Base-by-base conservation (phyloP, 2,329 filamentous ascomycete genomes). In the Verticillium isaacii region DNA sequence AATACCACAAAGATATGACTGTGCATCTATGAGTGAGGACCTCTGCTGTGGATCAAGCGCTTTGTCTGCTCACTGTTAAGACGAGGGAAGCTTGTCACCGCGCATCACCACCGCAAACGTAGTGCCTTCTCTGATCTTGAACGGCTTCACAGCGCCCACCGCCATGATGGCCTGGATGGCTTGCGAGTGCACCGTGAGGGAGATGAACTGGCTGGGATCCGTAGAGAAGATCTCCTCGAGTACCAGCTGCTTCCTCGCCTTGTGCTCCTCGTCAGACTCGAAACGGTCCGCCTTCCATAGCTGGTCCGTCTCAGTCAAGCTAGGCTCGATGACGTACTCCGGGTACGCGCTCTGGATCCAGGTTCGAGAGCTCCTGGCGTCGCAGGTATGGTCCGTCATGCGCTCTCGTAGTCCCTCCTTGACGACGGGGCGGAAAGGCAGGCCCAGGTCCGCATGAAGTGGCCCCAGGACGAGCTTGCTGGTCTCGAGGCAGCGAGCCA, bases 331-430 rank as follows among this genome's bases (percentile, higher is more conserved):
- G 2, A 63, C 65, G 67, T 80, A 87, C 23, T 67, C 69, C 0
- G 84, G 84, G 64, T 82, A 87, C 36, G 76, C 73, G 15, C 74
- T 64, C 1, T 72, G 71, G 63, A 89, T 85, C 68, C 75, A 80
- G 0, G 77, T 74, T 54, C 75, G 77, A 8, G 74, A 70, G 58
- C 79, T 80, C 17, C 86, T 77, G 17, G 82, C 78, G 69, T 89
- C 85, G 69, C 86, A 89, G 0, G 85, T 88, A 69, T 89, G 86
- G 60, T 82, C 76, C 9, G 83, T 85, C 62, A 86, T 78, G 2
- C 82, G 80, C 70, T 89, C 86, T 23, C 87, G 77, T 15, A 88
- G 75, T 5, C 80, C 69, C 62, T 89, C 86, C 68, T 86, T 87
- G 67, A 89, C 72, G 1, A 79, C 72, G 0, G 85, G 84, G 6